Conservation (phyloP, 140 eudicot species). For the Flaveria floridana region DNA sequence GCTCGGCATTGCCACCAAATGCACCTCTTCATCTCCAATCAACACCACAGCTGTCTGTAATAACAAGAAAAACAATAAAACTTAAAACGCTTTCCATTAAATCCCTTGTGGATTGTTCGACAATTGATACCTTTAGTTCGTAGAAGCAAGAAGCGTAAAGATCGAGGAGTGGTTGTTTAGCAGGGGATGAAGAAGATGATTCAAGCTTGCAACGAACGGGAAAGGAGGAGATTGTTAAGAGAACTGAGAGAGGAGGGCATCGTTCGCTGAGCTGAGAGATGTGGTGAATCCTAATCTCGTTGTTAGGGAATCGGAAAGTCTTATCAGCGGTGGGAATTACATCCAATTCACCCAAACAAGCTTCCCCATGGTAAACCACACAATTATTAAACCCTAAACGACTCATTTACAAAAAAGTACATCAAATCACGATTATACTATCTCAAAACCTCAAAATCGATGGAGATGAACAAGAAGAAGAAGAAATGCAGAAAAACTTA, state of each 20-base stretch:
- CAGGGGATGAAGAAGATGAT: constrained; percentile 43
- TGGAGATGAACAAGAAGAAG: background rate
- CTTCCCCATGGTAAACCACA: constrained; percentile 71
- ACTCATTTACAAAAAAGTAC: constrained; percentile 38
- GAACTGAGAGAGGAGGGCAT: constrained; percentile 66
- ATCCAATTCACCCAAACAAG: constrained; percentile 70
- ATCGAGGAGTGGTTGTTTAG: constrained; percentile 47
- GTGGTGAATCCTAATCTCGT: constrained; percentile 73
- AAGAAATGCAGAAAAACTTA: background rate
- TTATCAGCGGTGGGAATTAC: constrained; percentile 48
- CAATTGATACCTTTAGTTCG: constrained; percentile 56
- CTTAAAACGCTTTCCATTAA: background rate
- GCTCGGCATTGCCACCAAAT: constrained; percentile 91
- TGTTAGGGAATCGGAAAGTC: constrained; percentile 64
- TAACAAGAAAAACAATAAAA: background rate
- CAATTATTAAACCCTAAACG: constrained; percentile 78
- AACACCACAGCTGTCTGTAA: constrained; percentile 73
- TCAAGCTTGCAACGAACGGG: constrained; percentile 84
- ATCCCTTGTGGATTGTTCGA: background rate
- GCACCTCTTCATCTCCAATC: constrained; percentile 75
- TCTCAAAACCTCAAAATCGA: constrained; percentile 6
- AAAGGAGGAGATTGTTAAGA: constrained; percentile 58
- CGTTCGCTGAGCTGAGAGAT: constrained; percentile 62
- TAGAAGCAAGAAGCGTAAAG: constrained; percentile 83
- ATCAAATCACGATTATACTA: background rate